These are phyloP conservation scores for Penicillium egyptiacum DNA, from an alignment of 495 filamentous ascomycete genomes.

Conservation along the genomic window DNA sequence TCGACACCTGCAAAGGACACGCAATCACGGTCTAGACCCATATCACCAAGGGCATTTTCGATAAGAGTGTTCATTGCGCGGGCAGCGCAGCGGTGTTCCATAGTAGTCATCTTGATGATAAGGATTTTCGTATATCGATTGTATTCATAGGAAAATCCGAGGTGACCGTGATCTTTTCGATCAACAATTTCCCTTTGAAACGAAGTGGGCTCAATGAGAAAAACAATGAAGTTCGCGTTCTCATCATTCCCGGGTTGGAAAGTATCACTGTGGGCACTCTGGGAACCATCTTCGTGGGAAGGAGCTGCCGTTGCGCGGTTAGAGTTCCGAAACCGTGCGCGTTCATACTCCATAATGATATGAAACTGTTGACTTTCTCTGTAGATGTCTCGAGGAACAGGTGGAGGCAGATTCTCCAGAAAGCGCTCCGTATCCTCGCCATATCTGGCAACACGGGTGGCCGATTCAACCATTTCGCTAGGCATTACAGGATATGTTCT, in stretches of 20 bases:
- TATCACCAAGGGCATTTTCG: not conserved
- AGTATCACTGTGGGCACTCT: conserved; percentile 1
- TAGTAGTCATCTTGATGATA: conserved; percentile 9
- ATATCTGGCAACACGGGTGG: conserved; percentile 2
- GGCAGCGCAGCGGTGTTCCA: conserved; percentile 7
- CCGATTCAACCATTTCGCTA: not conserved
- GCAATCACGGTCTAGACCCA: not conserved
- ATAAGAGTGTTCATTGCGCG: conserved; percentile 9
- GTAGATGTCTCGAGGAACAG: conserved; percentile 1
- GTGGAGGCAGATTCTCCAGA: not conserved
- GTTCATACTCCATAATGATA: not conserved
- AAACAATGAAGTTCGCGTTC: conserved; percentile 5
- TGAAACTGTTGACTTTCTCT: not conserved
- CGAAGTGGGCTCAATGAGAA: conserved; percentile 8
- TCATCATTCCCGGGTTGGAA: not conserved
- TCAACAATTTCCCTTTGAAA: conserved; percentile 10
- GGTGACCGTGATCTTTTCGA: conserved; percentile 1
- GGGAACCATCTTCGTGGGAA: not conserved
- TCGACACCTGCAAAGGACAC: conserved; percentile 8
- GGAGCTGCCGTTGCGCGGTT: not conserved
- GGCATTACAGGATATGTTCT: not conserved
- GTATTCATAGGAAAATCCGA: conserved; percentile 10
- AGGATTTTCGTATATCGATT: conserved; percentile 6
- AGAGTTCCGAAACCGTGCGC: not conserved
- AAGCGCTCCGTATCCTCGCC: not conserved